A percentile compares a stretch with the other conserved stretches of the same genome.
These are phyloP conservation scores for Bimuria novae-zelandiae DNA, from an alignment of 2,329 filamentous ascomycete species.

Conservation along the genomic window DNA sequence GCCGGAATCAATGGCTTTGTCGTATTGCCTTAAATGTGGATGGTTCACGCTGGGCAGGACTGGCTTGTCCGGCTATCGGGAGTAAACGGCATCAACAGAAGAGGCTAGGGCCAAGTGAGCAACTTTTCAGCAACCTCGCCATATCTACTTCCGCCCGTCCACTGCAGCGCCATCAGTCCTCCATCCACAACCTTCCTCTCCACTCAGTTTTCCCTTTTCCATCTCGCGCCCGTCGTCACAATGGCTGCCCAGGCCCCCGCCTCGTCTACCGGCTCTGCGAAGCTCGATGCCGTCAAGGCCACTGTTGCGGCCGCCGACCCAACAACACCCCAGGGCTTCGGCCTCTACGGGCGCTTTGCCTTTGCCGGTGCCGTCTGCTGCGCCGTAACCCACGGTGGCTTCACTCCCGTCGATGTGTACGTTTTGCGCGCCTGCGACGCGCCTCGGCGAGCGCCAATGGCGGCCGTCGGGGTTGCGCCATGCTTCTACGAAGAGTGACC, in stretches of 20 bases:
- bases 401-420: conserved; percentile 99
- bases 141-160: conserved; percentile 26
- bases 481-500: conserved; percentile 10
- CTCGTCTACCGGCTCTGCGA: conserved; percentile 55
- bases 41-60: background rate
- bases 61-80: conserved; percentile 9
- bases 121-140: conserved; percentile 16
- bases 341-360: conserved; percentile 93
- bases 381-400: conserved; percentile 93
- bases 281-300: conserved; percentile 59
- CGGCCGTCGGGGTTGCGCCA: conserved; percentile 15
- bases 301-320: conserved; percentile 52
- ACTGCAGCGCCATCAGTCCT: background rate
- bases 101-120: conserved; percentile 9
- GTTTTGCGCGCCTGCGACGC: conserved; percentile 49
- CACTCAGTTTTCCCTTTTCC: conserved; percentile 28
- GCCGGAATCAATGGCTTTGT: too few species aligned
- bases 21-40: too few species aligned
- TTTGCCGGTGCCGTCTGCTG: conserved; percentile 98
- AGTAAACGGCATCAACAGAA: conserved; percentile 9
- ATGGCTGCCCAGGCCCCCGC: conserved; percentile 48
- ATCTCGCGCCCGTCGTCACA: conserved; percentile 19
- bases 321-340: conserved; percentile 64
- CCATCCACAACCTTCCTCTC: conserved; percentile 30
- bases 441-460: conserved; percentile 31